Percentiles rank a stretch among this genome's conserved stretches.
phyloP scores from a whole-genome alignment of 345 rosid genomes.

The Pugionium cornutum region DNA sequence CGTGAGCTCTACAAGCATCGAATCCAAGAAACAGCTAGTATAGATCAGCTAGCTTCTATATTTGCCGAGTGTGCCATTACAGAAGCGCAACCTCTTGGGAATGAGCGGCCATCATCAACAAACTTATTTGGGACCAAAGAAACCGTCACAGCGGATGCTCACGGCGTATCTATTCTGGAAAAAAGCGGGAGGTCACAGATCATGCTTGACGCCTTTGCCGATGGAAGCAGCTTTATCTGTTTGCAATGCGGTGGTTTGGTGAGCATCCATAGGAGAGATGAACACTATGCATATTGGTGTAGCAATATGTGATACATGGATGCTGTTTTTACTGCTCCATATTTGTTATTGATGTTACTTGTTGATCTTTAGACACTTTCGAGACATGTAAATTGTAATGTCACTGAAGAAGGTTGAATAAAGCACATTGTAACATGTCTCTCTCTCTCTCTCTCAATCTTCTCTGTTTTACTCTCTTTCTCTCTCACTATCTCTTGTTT shows the following conservation, averaged over 20 bases:
- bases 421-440: not conserved
- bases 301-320: conserved; percentile 43
- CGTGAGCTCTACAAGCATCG: conserved; percentile 63
- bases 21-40: conserved; percentile 55
- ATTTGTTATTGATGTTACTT: too few relatives aligned
- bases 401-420: not conserved
- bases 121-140: conserved; percentile 24
- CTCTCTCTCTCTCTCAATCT: not conserved
- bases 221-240: conserved; percentile 94
- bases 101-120: conserved; percentile 37
- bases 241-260: conserved; percentile 93
- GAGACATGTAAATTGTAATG: not conserved
- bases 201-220: conserved; percentile 83
- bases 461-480: too few relatives aligned
- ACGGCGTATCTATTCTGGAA: conserved; percentile 68
- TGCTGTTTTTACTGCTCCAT: not conserved
- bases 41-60: conserved; percentile 81
- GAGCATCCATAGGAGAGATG: conserved; percentile 78
- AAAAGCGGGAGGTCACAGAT: conserved; percentile 80
- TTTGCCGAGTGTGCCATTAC: conserved; percentile 91
- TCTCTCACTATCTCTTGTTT: not conserved
- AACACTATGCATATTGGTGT: conserved; percentile 91
- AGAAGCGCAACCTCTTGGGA: conserved; percentile 62
- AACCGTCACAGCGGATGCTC: conserved; percentile 42
- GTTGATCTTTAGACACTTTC: too few relatives aligned